Base-by-base conservation (phyloP, 1,139 yeast genomes). In the Pichia sp. region DNA sequence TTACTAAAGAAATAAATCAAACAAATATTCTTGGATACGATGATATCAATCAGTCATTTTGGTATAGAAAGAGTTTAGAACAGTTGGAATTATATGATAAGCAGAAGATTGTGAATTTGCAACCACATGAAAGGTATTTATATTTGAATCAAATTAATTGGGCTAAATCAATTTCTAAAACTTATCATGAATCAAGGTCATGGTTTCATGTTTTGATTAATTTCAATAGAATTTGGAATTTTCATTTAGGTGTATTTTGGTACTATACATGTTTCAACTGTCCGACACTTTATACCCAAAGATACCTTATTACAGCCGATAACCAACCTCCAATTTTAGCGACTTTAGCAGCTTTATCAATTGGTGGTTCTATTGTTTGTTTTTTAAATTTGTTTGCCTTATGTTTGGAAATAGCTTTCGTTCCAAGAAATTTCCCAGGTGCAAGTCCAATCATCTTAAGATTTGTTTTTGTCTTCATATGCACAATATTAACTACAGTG, bases 191-290 rank as follows among this genome's bases (percentile, higher is more conserved):
- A 53, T 62, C 64, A 27, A 65, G 85, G 57, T 69, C 78, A 11
- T 78, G 85, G 84, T 57, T 71, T 29, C 85, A 78, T 57, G 66
- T 69, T 5, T 50, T 77, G 14, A 65, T 74, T 6, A 75, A 78
- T 49, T 78, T 78, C 56, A 76, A 73, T 55, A 59, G 86, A 47
- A 72, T 79, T 24, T 77, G 82, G 80, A 71, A 74, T 33, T 71
- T 78, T 40, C 86, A 79, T 52, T 56, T 76, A 23, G 64, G 77
- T 0, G 60, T 72, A 43, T 78, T 76, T 51, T 78, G 84, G 85
- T 70, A 73, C 40, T 78, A 70, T 52, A 74, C 80, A 0, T 54
- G 73, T 37, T 69, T 66, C 50, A 77, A 78, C 51, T 48, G 79
- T 1, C 74, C 77, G 5, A 68, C 79, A 0, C 57, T 78, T 25